phyloP scores from a whole-genome alignment of 352 stramenopile genomes.

The Globisporangium carolinianum region DNA sequence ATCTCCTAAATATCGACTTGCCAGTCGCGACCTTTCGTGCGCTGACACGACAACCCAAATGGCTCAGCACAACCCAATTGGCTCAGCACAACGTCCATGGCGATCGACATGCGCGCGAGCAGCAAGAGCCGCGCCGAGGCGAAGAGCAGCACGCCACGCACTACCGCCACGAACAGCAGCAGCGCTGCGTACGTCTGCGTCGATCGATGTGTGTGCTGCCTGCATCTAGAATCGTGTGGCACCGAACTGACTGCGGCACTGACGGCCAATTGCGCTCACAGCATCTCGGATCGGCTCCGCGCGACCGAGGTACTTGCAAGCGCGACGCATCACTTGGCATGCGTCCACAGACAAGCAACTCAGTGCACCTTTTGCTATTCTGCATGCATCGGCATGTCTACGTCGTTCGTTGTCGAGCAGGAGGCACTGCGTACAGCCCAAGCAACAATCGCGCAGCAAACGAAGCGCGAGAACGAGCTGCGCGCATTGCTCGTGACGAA shows the following conservation, averaged over 20 bases:
- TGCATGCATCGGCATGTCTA: too few species aligned
- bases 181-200: conserved; percentile 18
- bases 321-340: not conserved
- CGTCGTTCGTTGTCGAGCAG: conserved; percentile 12
- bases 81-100: too few species aligned
- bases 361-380: too few species aligned
- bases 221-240: not conserved
- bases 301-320: conserved; percentile 36
- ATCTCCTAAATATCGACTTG: not conserved
- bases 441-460: conserved; percentile 50
- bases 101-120: conserved; percentile 1
- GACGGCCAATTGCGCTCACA: conserved; percentile 5
- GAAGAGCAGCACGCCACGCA: conserved; percentile 18
- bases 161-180: not conserved
- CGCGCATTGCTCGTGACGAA: conserved; percentile 38
- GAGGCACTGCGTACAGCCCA: conserved; percentile 43
- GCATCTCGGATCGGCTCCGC: conserved; percentile 38
- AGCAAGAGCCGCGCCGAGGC: conserved; percentile 20
- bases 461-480: conserved; percentile 56
- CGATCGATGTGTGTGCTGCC: not conserved
- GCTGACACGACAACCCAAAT: too few species aligned
- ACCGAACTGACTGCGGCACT: not conserved
- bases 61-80: too few species aligned
- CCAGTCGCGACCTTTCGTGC: not conserved
- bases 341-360: not conserved